A percentile compares a stretch with the other conserved stretches of the same genome.
Evolutionary conservation across 2,329 filamentous ascomycete species (phyloP).

Genomic region (Colletotrichum caudatum): DNA sequence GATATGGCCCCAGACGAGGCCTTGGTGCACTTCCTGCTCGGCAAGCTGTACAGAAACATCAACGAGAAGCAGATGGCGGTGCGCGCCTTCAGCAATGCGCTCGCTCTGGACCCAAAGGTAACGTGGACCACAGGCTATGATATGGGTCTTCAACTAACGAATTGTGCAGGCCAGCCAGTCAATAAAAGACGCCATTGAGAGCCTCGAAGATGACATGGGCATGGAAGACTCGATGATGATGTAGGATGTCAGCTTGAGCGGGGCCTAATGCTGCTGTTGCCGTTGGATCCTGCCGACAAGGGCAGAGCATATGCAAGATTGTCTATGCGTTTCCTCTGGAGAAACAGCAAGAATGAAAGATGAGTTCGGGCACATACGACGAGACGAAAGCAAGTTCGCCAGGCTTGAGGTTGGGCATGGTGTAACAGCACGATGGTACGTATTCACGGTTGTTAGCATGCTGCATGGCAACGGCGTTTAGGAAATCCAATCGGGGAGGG

Average conservation of each 20-base stretch:
- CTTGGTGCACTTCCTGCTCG: constrained; percentile 94
- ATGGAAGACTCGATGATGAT: constrained; percentile 75
- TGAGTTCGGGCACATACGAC: constrained; percentile 27
- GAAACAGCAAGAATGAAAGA: constrained; percentile 23
- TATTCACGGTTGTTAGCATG: constrained; percentile 44
- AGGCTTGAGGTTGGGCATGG: constrained; percentile 31
- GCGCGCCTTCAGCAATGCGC: constrained; percentile 91
- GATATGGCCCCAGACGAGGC: constrained; percentile 94
- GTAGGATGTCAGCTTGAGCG: constrained; percentile 50
- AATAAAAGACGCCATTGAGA: constrained; percentile 97
- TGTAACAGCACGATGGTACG: constrained; percentile 40
- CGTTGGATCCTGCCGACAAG: neutral
- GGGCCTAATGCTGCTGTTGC: neutral
- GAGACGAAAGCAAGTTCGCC: constrained; percentile 31
- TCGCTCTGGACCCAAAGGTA: constrained; percentile 98
- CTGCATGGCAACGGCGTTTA: constrained; percentile 53
- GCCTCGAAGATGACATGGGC: constrained; percentile 82
- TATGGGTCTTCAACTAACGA: constrained; percentile 28
- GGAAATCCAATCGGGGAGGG: constrained; percentile 40
- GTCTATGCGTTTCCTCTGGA: constrained; percentile 19
- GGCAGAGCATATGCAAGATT: constrained; percentile 15
- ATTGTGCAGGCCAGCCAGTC: constrained; percentile 80
- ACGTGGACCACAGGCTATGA: constrained; percentile 45
- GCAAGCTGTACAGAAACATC: constrained; percentile 81
- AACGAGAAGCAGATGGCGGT: constrained; percentile 85